Evolutionary conservation across 768 basidiomycete genomes (phyloP).

Genomic region (Calvatia gigantea): DNA sequence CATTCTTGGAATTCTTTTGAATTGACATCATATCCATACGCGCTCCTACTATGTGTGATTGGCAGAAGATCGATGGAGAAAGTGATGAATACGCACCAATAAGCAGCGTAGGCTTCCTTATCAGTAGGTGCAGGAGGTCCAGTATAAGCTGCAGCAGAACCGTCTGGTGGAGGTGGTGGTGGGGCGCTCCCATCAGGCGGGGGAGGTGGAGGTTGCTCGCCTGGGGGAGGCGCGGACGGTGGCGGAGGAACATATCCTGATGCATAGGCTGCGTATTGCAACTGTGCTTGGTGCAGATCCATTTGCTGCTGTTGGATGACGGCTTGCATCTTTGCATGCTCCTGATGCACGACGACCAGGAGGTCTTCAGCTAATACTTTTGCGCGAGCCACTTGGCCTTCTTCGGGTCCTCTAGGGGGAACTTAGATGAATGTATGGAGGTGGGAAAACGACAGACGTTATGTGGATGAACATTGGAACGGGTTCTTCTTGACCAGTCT

Average conservation of each 20-base stretch:
- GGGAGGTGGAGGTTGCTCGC: slow-evolving; percentile 46
- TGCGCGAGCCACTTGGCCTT: slow-evolving; percentile 81
- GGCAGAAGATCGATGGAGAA: neutral
- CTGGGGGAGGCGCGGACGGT: slow-evolving; percentile 48
- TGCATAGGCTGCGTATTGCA: slow-evolving; percentile 78
- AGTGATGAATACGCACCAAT: slow-evolving; percentile 43
- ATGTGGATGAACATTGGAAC: slow-evolving; percentile 92
- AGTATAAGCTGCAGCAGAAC: slow-evolving; percentile 40
- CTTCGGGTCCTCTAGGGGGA: slow-evolving; percentile 66
- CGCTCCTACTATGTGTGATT: slow-evolving; percentile 51
- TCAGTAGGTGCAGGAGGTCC: slow-evolving; percentile 39
- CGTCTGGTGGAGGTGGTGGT: slow-evolving; percentile 39
- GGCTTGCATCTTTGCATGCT: slow-evolving; percentile 78
- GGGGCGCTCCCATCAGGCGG: slow-evolving; percentile 50
- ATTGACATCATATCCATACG: slow-evolving; percentile 85
- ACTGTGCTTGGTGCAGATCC: slow-evolving; percentile 82
- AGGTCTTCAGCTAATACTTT: slow-evolving; percentile 88
- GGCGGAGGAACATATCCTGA: slow-evolving; percentile 46
- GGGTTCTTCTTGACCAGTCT: slow-evolving; percentile 83
- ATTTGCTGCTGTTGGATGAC: slow-evolving; percentile 73
- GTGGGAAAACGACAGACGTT: slow-evolving; percentile 55
- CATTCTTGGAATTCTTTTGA: slow-evolving; percentile 79
- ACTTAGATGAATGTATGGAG: slow-evolving; percentile 5
- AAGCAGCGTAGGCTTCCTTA: slow-evolving; percentile 55
- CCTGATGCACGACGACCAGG: slow-evolving; percentile 80